Evolutionary conservation across 768 basidiomycete genomes (phyloP).

Genomic region (Dioszegia hungarica): DNA sequence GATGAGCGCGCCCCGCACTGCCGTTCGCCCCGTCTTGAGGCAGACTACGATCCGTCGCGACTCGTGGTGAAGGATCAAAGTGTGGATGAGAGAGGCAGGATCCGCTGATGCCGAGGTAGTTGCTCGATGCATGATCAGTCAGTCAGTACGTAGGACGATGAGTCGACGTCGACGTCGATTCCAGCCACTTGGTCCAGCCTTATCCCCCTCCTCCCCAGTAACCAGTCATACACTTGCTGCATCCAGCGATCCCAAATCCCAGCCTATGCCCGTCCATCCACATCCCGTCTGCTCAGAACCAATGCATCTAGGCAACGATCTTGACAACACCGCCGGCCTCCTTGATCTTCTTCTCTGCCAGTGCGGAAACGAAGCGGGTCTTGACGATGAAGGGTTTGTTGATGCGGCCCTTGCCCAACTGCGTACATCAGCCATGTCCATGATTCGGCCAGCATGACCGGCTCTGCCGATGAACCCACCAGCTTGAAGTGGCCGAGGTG

Average conservation of each 20-base stretch:
- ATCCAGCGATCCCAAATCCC: background rate
- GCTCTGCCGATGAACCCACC: conserved; percentile 40
- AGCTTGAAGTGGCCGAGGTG: conserved; percentile 49
- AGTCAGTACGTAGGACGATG: too few species aligned
- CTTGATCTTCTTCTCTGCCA: conserved; percentile 66
- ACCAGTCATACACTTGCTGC: too few species aligned
- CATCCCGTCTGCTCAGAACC: background rate
- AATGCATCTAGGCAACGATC: conserved; percentile 66
- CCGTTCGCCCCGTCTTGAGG: too few species aligned
- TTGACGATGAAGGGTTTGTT: conserved; percentile 86
- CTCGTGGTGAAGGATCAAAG: too few species aligned
- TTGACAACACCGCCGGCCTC: conserved; percentile 79
- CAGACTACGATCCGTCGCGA: too few species aligned
- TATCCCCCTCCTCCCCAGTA: too few species aligned
- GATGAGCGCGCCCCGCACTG: too few species aligned
- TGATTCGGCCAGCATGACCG: background rate
- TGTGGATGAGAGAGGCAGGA: too few species aligned
- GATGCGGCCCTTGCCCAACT: conserved; percentile 87
- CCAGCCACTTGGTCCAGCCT: too few species aligned
- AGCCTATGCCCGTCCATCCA: background rate
- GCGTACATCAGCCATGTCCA: conserved; percentile 3
- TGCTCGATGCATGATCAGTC: too few species aligned
- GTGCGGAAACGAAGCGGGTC: conserved; percentile 86
- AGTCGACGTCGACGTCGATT: too few species aligned
- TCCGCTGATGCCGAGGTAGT: too few species aligned